Percentiles rank a stretch among this genome's conserved stretches.
Evolutionary conservation across 2,329 filamentous ascomycete species (phyloP).

Genomic region (Arthroderma uncinatum): DNA sequence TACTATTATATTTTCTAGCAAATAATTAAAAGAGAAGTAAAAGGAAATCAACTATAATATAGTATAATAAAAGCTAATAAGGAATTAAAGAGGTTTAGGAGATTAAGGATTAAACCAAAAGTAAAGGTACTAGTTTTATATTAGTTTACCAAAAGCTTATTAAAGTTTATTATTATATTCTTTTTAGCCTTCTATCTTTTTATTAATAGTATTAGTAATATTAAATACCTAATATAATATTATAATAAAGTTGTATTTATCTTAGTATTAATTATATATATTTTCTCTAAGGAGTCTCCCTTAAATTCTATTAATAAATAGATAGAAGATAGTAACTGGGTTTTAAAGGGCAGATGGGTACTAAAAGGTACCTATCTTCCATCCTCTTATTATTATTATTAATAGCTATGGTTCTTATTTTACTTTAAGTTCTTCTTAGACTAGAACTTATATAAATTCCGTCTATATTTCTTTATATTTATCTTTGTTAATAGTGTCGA

Average conservation of each 20-base stretch:
- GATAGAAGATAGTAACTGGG: constrained; percentile 4
- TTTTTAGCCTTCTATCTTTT: constrained; percentile 15
- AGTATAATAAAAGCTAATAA: neutral
- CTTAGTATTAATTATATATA: constrained; percentile 9
- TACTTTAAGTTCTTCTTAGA: constrained; percentile 13
- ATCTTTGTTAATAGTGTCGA: constrained; percentile 14
- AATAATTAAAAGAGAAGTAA: neutral
- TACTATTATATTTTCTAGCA: neutral
- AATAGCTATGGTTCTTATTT: constrained; percentile 4
- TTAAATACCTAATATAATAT: constrained; percentile 14
- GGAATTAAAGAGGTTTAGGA: neutral
- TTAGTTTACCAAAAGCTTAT: constrained; percentile 9
- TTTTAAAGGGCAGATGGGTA: constrained; percentile 8
- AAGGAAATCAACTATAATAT: neutral
- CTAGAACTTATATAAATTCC: constrained; percentile 17
- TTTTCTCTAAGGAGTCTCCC: constrained; percentile 11
- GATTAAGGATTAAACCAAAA: neutral
- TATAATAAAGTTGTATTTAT: constrained; percentile 13
- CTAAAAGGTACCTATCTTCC: constrained; percentile 9
- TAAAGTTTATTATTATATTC: constrained; percentile 11
- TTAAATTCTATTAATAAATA: constrained; percentile 10
- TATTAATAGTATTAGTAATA: constrained; percentile 8
- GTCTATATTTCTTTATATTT: constrained; percentile 11
- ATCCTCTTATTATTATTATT: constrained; percentile 10
- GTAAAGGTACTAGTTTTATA: neutral